Evolutionary conservation across 2,329 filamentous ascomycete genomes (phyloP).

Genomic region (Elsinoe fawcettii): DNA sequence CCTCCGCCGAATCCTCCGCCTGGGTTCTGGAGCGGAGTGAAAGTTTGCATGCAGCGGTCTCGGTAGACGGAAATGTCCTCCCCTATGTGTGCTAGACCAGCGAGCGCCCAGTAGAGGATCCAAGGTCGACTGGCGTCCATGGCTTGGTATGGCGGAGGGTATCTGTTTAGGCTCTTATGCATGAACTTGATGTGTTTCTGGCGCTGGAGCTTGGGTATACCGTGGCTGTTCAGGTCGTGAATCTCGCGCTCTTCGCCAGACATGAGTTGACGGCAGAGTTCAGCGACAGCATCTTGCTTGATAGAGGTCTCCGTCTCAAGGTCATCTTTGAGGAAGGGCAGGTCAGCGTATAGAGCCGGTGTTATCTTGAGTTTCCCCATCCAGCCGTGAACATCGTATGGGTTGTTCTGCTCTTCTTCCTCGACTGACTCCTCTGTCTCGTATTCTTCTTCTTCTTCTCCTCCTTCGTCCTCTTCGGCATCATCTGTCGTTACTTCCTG

Average conservation of each 20-base stretch:
- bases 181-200: constrained; percentile 55
- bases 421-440: constrained; percentile 19
- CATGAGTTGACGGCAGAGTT: constrained; percentile 62
- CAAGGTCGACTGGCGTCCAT: constrained; percentile 86
- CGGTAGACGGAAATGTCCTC: constrained; percentile 62
- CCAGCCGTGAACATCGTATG: constrained; percentile 17
- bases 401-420: constrained; percentile 12
- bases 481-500: constrained; percentile 27
- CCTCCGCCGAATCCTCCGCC: constrained; percentile 86
- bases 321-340: constrained; percentile 57
- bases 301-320: constrained; percentile 61
- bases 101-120: constrained; percentile 88
- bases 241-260: constrained; percentile 44
- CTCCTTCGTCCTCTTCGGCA: constrained; percentile 22
- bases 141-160: constrained; percentile 62
- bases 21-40: constrained; percentile 71
- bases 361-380: constrained; percentile 14
- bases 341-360: constrained; percentile 50
- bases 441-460: constrained; percentile 21
- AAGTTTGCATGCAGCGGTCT: constrained; percentile 58
- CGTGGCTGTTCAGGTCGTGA: constrained; percentile 53
- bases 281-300: constrained; percentile 60
- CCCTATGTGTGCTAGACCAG: constrained; percentile 66
- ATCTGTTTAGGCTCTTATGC: constrained; percentile 44
- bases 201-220: constrained; percentile 66